phyloP scores from a whole-genome alignment of 768 basidiomycete species.

The Tricholoma matsutake region DNA sequence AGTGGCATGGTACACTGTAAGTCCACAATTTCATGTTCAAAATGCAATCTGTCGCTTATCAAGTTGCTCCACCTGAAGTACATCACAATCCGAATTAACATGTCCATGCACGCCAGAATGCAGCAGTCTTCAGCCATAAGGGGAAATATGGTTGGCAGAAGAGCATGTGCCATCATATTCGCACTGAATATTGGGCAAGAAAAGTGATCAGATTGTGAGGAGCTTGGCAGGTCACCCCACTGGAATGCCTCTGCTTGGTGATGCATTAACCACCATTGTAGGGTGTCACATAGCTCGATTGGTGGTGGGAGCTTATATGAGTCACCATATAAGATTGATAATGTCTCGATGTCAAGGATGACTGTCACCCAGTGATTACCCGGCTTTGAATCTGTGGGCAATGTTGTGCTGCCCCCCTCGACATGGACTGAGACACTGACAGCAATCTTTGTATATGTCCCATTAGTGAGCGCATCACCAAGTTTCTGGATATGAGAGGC shows the following conservation, averaged over 20 bases:
- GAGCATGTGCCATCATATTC: not conserved
- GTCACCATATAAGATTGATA: slow-evolving; percentile 2
- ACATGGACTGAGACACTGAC: not conserved
- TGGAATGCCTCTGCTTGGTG: not conserved
- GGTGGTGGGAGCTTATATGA: slow-evolving; percentile 5
- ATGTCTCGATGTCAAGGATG: not conserved
- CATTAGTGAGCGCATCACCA: not conserved
- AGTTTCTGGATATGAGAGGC: not conserved
- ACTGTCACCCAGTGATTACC: slow-evolving; percentile 9
- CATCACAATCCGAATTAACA: not conserved
- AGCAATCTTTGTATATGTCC: not conserved
- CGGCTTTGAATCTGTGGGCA: not conserved
- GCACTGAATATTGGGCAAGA: not conserved
- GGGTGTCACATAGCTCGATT: not conserved
- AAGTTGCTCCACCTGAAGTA: not conserved
- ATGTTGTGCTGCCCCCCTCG: not conserved
- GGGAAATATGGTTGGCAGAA: not conserved
- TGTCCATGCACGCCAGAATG: not conserved
- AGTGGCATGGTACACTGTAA: not conserved
- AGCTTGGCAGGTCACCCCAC: not conserved
- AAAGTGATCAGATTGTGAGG: not conserved
- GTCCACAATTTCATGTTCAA: not conserved
- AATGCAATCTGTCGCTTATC: not conserved
- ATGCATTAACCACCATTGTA: slow-evolving; percentile 1
- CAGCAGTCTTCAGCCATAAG: not conserved